Evolutionary conservation across 2,329 filamentous ascomycete species (phyloP).

Genomic region (Cladosporium sp.): DNA sequence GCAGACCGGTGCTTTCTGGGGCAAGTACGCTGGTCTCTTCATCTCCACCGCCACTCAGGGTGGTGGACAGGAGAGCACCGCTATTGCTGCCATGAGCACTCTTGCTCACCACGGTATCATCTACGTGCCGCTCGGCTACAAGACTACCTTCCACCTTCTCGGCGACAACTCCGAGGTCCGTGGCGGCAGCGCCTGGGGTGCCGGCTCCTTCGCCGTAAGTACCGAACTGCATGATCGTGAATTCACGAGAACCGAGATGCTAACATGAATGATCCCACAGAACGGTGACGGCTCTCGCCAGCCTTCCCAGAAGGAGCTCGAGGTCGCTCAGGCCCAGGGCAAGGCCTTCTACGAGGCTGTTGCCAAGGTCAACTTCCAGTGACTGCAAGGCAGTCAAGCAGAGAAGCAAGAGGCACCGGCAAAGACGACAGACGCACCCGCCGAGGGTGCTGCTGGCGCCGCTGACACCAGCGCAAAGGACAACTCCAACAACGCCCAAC

Average conservation of each 20-base stretch:
- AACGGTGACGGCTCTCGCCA: slow-evolving; percentile 73
- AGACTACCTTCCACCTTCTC: slow-evolving; percentile 67
- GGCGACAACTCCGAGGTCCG: slow-evolving; percentile 72
- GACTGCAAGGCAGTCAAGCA: slow-evolving; percentile 64
- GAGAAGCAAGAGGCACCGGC: slow-evolving; percentile 18
- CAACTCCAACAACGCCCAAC: slow-evolving; percentile 26
- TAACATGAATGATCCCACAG: slow-evolving; percentile 1
- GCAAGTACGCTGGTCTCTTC: slow-evolving; percentile 91
- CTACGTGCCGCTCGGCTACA: slow-evolving; percentile 93
- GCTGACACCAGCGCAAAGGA: slow-evolving; percentile 16
- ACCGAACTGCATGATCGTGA: not conserved
- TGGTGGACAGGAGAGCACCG: slow-evolving; percentile 90
- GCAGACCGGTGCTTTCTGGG: slow-evolving; percentile 65
- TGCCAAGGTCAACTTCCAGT: slow-evolving; percentile 61
- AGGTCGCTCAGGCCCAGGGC: slow-evolving; percentile 77
- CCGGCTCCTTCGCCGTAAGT: slow-evolving; percentile 74
- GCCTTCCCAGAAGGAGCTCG: slow-evolving; percentile 69
- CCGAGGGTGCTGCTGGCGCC: slow-evolving; percentile 7
- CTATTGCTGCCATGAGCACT: slow-evolving; percentile 74
- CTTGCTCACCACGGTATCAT: slow-evolving; percentile 90
- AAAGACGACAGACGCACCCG: too few relatives aligned
- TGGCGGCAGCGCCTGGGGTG: slow-evolving; percentile 88
- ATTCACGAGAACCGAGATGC: not conserved
- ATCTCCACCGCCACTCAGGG: slow-evolving; percentile 77
- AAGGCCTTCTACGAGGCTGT: slow-evolving; percentile 76